These are phyloP conservation scores for Quercus variabilis DNA, from an alignment of 306 rosid species.

Conservation along the genomic window DNA sequence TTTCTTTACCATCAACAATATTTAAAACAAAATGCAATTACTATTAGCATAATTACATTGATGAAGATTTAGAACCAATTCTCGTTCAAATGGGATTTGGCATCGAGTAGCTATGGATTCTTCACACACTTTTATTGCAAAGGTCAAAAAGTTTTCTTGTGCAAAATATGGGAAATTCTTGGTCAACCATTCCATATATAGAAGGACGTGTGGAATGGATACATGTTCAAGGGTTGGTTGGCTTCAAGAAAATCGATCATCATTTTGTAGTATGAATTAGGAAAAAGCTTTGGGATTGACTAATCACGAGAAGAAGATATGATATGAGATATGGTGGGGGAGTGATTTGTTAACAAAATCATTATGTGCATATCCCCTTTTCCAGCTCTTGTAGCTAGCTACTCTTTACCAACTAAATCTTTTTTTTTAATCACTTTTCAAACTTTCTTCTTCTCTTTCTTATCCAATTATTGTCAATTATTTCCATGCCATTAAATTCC, in stretches of 20 bases:
- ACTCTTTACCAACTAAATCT: slow-evolving; percentile 36
- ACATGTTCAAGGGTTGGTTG: slow-evolving; percentile 23
- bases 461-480: slow-evolving; percentile 42
- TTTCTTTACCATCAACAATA: slow-evolving; percentile 31
- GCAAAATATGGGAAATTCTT: slow-evolving; percentile 1
- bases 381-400: slow-evolving; percentile 32
- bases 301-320: slow-evolving; percentile 24
- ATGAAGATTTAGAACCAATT: slow-evolving; percentile 25
- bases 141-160: slow-evolving; percentile 32
- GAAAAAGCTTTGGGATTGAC: not conserved
- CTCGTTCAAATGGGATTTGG: slow-evolving; percentile 39
- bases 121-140: slow-evolving; percentile 17
- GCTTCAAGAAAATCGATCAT: slow-evolving; percentile 17
- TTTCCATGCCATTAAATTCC: slow-evolving; percentile 30
- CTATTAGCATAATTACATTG: slow-evolving; percentile 35
- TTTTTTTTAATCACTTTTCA: slow-evolving; percentile 11
- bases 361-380: slow-evolving; percentile 43
- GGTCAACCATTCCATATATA: slow-evolving; percentile 23
- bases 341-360: slow-evolving; percentile 47
- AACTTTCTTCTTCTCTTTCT: slow-evolving; percentile 31
- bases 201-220: slow-evolving; percentile 43
- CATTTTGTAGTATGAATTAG: slow-evolving; percentile 6
- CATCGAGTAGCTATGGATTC: slow-evolving; percentile 41
- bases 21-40: slow-evolving; percentile 16
- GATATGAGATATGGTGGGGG: slow-evolving; percentile 37